phyloP scores from a whole-genome alignment of 257 asterid genomes.

The Solanum sejunctum region DNA sequence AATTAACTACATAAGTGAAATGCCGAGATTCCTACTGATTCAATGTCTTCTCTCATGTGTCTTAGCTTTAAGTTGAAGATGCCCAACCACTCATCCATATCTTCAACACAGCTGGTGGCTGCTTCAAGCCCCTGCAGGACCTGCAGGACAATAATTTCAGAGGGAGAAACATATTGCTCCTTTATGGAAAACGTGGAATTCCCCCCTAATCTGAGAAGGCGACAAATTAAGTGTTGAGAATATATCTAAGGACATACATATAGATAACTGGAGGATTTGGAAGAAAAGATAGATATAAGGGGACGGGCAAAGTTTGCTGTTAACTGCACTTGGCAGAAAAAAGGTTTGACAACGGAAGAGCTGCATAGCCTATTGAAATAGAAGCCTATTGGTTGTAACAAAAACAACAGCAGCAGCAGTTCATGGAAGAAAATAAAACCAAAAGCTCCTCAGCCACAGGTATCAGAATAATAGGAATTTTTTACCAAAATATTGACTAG shows the following conservation, averaged over 20 bases:
- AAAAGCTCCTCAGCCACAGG: neutral
- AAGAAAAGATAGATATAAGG: neutral
- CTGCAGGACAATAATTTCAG: conserved; percentile 30
- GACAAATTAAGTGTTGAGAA: neutral
- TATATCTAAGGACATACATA: neutral
- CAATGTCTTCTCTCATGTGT: conserved; percentile 99
- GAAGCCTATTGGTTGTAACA: neutral
- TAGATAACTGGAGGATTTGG: neutral
- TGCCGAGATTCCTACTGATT: conserved; percentile 51
- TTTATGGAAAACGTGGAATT: neutral
- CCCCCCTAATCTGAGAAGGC: neutral
- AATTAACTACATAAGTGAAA: neutral
- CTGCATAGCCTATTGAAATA: neutral
- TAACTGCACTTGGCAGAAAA: neutral
- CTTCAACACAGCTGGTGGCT: conserved; percentile 83
- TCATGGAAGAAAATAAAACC: neutral
- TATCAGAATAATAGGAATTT: neutral
- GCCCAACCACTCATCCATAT: conserved; percentile 97
- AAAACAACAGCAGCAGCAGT: neutral
- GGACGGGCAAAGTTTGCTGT: neutral
- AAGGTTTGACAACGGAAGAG: neutral
- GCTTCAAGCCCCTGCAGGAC: conserved; percentile 78
- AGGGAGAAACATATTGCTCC: neutral
- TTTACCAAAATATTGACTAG: neutral
- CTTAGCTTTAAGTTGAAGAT: conserved; percentile 88